Evolutionary conservation across 257 asterid genomes (phyloP).

Genomic region (Fraxinus anomala): DNA sequence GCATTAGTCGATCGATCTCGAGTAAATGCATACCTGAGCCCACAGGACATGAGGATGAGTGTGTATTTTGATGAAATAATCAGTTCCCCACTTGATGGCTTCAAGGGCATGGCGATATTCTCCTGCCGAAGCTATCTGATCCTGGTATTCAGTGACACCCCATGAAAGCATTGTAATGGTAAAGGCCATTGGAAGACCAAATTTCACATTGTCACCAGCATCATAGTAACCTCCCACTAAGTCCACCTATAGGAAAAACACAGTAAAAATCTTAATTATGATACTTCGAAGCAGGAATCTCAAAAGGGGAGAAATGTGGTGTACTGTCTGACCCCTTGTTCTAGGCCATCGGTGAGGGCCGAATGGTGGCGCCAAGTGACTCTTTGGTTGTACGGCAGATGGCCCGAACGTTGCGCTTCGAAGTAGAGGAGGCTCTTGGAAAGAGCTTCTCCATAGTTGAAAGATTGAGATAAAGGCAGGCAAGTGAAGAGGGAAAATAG

Average conservation of each 20-base stretch:
- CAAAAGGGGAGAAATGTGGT: background rate
- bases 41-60: slow-evolving; percentile 77
- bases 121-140: slow-evolving; percentile 57
- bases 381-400: slow-evolving; percentile 75
- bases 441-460: slow-evolving; percentile 69
- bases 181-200: slow-evolving; percentile 92
- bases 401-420: slow-evolving; percentile 94
- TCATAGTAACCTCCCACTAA: slow-evolving; percentile 93
- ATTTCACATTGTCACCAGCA: slow-evolving; percentile 88
- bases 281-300: background rate
- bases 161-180: slow-evolving; percentile 81
- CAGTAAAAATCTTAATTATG: background rate
- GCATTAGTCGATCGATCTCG: background rate
- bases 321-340: slow-evolving; percentile 62
- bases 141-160: slow-evolving; percentile 61
- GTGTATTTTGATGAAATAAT: slow-evolving; percentile 88
- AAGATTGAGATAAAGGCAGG: slow-evolving; percentile 34
- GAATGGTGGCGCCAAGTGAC: slow-evolving; percentile 93
- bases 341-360: slow-evolving; percentile 86
- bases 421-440: slow-evolving; percentile 82
- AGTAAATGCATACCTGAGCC: slow-evolving; percentile 63
- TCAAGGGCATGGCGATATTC: slow-evolving; percentile 71
- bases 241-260: slow-evolving; percentile 60
- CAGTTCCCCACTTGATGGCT: slow-evolving; percentile 95
- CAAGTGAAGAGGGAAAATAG: slow-evolving; percentile 33